Conservation (phyloP, 1,284 basidiomycete species). For the Rhodofomes roseus region DNA sequence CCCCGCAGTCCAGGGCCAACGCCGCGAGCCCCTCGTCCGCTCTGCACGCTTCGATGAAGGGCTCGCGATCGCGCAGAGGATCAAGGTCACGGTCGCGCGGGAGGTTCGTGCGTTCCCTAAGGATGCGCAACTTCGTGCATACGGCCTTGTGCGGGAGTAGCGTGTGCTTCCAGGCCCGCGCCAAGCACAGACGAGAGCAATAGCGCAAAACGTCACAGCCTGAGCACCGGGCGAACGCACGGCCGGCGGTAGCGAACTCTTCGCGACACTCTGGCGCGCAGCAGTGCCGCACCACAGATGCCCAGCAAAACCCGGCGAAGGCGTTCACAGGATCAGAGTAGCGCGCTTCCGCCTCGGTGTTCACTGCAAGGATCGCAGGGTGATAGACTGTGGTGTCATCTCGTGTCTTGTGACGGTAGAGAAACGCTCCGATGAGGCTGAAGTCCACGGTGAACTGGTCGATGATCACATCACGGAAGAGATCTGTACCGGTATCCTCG, state of each 20-base stretch:
- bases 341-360: too few relatives aligned
- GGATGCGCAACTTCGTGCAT: background rate
- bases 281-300: background rate
- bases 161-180: background rate
- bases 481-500: background rate
- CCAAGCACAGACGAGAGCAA: background rate
- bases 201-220: background rate
- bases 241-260: background rate
- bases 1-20: background rate
- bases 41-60: background rate
- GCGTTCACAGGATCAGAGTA: background rate
- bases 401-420: background rate
- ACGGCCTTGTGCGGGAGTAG: background rate
- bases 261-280: background rate
- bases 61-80: background rate
- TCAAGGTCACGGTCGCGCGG: background rate
- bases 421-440: background rate
- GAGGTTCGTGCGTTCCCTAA: background rate
- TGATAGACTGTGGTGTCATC: background rate
- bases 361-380: background rate
- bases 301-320: background rate
- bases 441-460: background rate
- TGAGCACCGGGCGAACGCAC: background rate
- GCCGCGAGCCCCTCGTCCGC: background rate
- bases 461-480: background rate